A percentile compares a stretch with the other conserved stretches of the same genome.
phyloP scores from a whole-genome alignment of 2,329 filamentous ascomycete genomes.

The Aplosporella prunicola region DNA sequence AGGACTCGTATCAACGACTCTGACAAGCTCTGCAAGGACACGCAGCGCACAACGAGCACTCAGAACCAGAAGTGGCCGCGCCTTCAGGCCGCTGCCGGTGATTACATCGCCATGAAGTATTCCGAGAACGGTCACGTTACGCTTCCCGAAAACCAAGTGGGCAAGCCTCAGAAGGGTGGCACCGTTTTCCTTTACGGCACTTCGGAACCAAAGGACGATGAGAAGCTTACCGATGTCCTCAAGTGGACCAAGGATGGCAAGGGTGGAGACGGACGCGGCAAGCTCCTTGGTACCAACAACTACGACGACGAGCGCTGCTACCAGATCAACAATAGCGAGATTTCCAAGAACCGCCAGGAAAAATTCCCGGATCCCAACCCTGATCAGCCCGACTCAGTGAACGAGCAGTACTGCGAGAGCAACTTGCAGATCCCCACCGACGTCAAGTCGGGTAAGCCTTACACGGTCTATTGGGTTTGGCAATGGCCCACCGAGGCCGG shows the following conservation, averaged over 20 bases:
- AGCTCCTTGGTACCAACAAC: constrained; percentile 64
- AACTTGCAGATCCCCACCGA: constrained; percentile 65
- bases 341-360: constrained; percentile 51
- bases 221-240: constrained; percentile 57
- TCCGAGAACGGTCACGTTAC: constrained; percentile 43
- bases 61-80: constrained; percentile 52
- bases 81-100: constrained; percentile 46
- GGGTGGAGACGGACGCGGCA: constrained; percentile 70
- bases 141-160: constrained; percentile 26
- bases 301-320: constrained; percentile 91
- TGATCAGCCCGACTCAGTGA: constrained; percentile 32
- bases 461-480: constrained; percentile 90
- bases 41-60: constrained; percentile 47
- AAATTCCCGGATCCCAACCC: constrained; percentile 47
- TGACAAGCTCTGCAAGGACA: constrained; percentile 54
- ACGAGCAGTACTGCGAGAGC: constrained; percentile 56
- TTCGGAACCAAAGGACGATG: constrained; percentile 39
- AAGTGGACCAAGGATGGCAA: constrained; percentile 73
- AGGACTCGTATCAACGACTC: constrained; percentile 37
- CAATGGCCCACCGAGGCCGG: constrained; percentile 59
- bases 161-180: constrained; percentile 36
- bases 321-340: constrained; percentile 55
- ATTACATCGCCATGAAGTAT: constrained; percentile 41
- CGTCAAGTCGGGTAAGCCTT: constrained; percentile 48
- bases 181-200: constrained; percentile 42